A percentile compares a stretch with the other conserved stretches of the same genome.
These are phyloP conservation scores for Pyricularia sp. DNA, from an alignment of 2,329 filamentous ascomycete species.

Conservation along the genomic window DNA sequence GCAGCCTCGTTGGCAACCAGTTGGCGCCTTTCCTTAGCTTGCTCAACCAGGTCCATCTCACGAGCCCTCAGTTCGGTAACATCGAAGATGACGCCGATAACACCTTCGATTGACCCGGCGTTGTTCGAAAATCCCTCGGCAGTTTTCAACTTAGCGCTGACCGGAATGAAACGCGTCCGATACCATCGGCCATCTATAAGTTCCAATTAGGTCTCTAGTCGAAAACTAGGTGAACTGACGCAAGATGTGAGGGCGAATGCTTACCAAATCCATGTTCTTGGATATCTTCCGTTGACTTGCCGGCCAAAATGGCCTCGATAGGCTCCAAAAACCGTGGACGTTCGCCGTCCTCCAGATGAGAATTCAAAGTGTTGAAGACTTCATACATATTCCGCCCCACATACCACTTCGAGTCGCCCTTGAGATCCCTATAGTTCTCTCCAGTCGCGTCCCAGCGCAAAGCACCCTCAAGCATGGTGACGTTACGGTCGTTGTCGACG, in stretches of 20 bases:
- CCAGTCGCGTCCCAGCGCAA: conserved; percentile 35
- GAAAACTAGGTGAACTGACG: neutral
- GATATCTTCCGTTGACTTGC: conserved; percentile 44
- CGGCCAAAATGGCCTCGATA: conserved; percentile 52
- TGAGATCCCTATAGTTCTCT: conserved; percentile 17
- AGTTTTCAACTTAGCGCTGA: conserved; percentile 41
- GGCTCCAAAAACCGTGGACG: conserved; percentile 38
- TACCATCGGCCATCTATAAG: conserved; percentile 48
- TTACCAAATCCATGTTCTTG: conserved; percentile 47
- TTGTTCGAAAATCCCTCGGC: conserved; percentile 34
- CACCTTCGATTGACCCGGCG: conserved; percentile 44
- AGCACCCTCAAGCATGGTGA: conserved; percentile 60
- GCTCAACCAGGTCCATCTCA: conserved; percentile 47
- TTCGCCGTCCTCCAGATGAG: conserved; percentile 28
- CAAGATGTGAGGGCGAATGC: conserved; percentile 6
- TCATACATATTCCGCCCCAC: conserved; percentile 52
- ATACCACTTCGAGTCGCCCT: conserved; percentile 30
- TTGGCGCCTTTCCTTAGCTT: conserved; percentile 55
- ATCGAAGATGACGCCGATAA: conserved; percentile 70
- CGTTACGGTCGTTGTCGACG: conserved; percentile 44
- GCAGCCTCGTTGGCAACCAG: conserved; percentile 63
- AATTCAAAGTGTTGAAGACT: conserved; percentile 42
- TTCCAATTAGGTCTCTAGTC: neutral
- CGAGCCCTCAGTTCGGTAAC: conserved; percentile 58
- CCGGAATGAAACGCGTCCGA: conserved; percentile 57